Percentiles rank a stretch among this genome's conserved stretches.
phyloP scores from a whole-genome alignment of 1,139 yeast genomes.

The Yamadazyma atmosphaerica region DNA sequence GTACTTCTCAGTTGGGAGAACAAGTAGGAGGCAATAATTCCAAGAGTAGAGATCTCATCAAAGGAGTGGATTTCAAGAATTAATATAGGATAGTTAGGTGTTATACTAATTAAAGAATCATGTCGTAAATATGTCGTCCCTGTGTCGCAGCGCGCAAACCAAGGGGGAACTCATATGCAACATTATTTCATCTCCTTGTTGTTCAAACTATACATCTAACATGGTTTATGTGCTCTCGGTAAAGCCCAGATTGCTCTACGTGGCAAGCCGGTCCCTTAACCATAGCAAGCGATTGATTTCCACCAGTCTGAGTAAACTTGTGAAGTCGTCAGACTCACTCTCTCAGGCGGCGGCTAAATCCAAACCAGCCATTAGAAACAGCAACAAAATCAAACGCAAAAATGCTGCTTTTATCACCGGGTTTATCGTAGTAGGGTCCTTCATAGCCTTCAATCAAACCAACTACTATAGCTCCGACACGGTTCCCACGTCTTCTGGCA shows the following conservation, averaged over 20 bases:
- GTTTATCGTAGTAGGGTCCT: constrained; percentile 46
- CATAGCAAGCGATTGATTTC: constrained; percentile 18
- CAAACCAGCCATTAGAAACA: constrained; percentile 10
- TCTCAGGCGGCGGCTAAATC: constrained; percentile 11
- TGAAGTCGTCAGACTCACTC: constrained; percentile 13
- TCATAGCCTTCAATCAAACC: constrained; percentile 41
- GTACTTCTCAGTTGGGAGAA: constrained; percentile 80
- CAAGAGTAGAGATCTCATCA: constrained; percentile 45
- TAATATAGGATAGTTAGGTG: too few relatives aligned
- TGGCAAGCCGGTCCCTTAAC: constrained; percentile 25
- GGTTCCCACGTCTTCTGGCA: constrained; percentile 28
- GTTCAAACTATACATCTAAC: neutral
- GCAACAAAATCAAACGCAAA: constrained; percentile 24
- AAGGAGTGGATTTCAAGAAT: constrained; percentile 14
- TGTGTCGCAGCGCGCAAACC: too few relatives aligned
- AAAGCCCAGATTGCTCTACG: constrained; percentile 30
- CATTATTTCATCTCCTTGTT: too few relatives aligned
- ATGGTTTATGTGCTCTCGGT: constrained; percentile 35
- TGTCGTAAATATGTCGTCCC: too few relatives aligned
- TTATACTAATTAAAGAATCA: too few relatives aligned
- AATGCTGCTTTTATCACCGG: constrained; percentile 48
- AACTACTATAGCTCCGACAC: constrained; percentile 47
- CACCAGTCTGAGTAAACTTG: constrained; percentile 12
- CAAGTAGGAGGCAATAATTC: constrained; percentile 25
- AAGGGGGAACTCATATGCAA: too few relatives aligned